Evolutionary conservation across 306 rosid genomes (phyloP).

Genomic region (Luffa aegyptiaca): DNA sequence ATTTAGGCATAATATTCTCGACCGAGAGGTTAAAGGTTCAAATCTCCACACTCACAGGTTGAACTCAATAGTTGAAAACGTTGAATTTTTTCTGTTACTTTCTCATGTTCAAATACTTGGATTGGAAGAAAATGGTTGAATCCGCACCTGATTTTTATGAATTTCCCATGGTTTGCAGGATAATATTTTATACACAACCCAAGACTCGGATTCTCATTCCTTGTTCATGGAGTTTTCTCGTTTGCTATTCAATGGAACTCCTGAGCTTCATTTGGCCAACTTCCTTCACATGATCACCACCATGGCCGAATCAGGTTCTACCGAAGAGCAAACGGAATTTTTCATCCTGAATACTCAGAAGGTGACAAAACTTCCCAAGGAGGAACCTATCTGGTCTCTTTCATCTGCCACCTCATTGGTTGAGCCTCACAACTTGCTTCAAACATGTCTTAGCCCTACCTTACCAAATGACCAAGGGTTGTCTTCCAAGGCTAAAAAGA

Average conservation of each 20-base stretch:
- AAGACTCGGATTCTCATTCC: slow-evolving; percentile 59
- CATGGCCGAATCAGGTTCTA: slow-evolving; percentile 62
- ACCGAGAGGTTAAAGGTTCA: too few relatives aligned
- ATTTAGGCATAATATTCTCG: too few relatives aligned
- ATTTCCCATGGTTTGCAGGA: slow-evolving; percentile 34
- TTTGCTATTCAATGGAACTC: slow-evolving; percentile 48
- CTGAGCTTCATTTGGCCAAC: slow-evolving; percentile 63
- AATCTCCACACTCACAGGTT: too few relatives aligned
- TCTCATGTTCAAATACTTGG: background rate
- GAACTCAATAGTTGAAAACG: too few relatives aligned
- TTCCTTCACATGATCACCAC: slow-evolving; percentile 80
- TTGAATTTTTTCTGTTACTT: background rate
- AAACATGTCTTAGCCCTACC: slow-evolving; percentile 15
- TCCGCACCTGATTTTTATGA: background rate
- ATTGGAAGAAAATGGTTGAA: background rate
- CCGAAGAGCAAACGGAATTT: slow-evolving; percentile 54
- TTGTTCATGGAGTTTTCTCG: slow-evolving; percentile 78
- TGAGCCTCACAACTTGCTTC: slow-evolving; percentile 24
- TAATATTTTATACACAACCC: slow-evolving; percentile 39
- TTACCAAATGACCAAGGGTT: slow-evolving; percentile 25
- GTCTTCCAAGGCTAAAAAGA: slow-evolving; percentile 35
- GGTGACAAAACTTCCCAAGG: slow-evolving; percentile 53
- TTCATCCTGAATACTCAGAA: slow-evolving; percentile 64
- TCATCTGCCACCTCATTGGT: slow-evolving; percentile 20
- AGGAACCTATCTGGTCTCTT: slow-evolving; percentile 66